Base-by-base conservation (phyloP, 257 asterid genomes). In the Agastache rugosa region DNA sequence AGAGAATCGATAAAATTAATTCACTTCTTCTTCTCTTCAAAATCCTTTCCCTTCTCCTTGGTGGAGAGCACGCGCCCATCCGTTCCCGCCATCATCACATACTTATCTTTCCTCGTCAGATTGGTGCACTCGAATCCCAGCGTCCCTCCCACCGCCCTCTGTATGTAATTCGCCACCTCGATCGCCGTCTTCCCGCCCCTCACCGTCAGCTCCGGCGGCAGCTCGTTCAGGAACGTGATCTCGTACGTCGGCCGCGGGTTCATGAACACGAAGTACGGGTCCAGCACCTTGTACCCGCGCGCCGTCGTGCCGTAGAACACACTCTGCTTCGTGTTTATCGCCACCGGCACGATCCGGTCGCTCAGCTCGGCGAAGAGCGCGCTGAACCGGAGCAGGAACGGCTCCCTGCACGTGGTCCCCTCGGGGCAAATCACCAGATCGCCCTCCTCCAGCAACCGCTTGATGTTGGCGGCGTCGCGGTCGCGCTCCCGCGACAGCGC, bases 251-350 rank as follows among this genome's bases (percentile, higher is more conserved):
- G 98, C 59, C 97, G 72, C 0, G 97, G 97, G 77, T 94, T 94
- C 98, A 94, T 94, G 81, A 86, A 93, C 31, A 88, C 96, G 44
- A 93, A 93, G 69, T 88, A 93, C 8, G 97, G 97, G 44, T 93
- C 97, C 69, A 91, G 20, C 0, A 83, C 35, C 11, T 92, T 92
- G 76, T 81, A 77, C 23, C 98, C 98, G 0, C 98, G 85, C 0
- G 88, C 86, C 1, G 98, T 90, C 2, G 97, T 91, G 6, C 98
- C 97, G 23, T 90, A 88, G 31, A 91, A 93, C 59, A 91, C 83
- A 75, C 85, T 86, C 45, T 91, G 98, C 31, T 87, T 87, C 0
- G 90, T 76, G 12, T 82, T 86, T 5, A 91, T 86, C 14, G 98
- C 96, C 6, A 93, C 98, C 0, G 96, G 98, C 44, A 94, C 98